Conservation (phyloP, 1,284 basidiomycete species). For the Mycena sp. region DNA sequence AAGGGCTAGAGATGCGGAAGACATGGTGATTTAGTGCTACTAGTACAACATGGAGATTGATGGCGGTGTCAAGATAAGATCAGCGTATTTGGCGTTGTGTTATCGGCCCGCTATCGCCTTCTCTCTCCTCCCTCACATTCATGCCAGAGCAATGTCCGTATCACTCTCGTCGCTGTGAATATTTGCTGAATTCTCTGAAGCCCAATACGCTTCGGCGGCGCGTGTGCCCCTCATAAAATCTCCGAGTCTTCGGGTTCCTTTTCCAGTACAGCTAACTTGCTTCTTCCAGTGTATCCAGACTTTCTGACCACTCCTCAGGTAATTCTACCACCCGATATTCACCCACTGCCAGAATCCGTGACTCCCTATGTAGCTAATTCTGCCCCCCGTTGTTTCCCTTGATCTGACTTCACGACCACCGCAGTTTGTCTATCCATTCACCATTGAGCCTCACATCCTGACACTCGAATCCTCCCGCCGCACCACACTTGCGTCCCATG, state of each 20-base stretch:
- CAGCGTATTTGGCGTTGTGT: too few species aligned
- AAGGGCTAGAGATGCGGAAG: conserved; percentile 33
- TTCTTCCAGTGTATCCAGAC: not conserved
- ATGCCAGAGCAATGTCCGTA: conserved; percentile 20
- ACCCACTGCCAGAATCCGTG: conserved; percentile 90
- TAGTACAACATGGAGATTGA: too few species aligned
- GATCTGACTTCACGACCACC: conserved; percentile 48
- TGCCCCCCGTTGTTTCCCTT: not conserved
- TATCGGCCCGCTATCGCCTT: too few species aligned
- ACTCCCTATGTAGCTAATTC: conserved; percentile 78
- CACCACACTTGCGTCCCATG: conserved; percentile 70
- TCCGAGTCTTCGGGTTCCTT: conserved; percentile 87
- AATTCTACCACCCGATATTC: conserved; percentile 86
- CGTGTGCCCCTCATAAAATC: conserved; percentile 90
- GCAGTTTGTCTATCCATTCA: conserved; percentile 96
- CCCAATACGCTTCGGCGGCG: conserved; percentile 79
- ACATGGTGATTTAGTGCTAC: conserved; percentile 7
- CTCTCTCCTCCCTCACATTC: not conserved
- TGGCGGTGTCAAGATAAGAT: too few species aligned
- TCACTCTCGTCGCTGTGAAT: not conserved
- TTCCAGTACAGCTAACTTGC: conserved; percentile 74
- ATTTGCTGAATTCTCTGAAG: conserved; percentile 33
- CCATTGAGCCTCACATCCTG: conserved; percentile 86
- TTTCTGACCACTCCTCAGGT: conserved; percentile 57
- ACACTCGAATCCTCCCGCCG: conserved; percentile 76